Evolutionary conservation across 2,329 filamentous ascomycete species (phyloP), one percentile per base, ranked within the genome.

Genomic region (Trichoderma cornu-damae): DNA sequence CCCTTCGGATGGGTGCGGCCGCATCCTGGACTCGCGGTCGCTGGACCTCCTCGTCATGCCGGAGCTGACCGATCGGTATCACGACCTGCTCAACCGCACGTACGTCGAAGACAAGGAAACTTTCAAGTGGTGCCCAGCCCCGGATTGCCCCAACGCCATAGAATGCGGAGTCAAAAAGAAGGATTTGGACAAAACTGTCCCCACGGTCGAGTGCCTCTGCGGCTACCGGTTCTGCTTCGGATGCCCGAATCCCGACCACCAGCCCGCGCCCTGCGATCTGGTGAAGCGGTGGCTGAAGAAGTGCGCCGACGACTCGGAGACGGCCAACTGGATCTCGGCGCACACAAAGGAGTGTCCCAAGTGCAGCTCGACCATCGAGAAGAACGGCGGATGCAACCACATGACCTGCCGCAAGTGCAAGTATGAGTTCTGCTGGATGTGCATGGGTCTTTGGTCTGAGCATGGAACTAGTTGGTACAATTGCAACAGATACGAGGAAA

Each of bases 401-500:
- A 96, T 96, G 92, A 96, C 92, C 0, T 96, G 92, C 70, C 81
- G 92, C 57, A 96, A 96, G 72, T 96, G 92, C 77, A 90, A 91
- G 68, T 87, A 96, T 68, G 92, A 96, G 68, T 96, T 99, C 68
- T 99, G 94, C 75, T 99, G 94, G 94, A 97, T 99, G 89, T 99
- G 94, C 69, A 99, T 99, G 94, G 94, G 94, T 0, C 78, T 96
- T 1, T 99, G 94, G 94, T 95, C 91, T 1, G 94, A 99, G 73
- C 94, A 99, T 70, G 94, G 94, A 61, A 99, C 93, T 3, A 96
- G 90, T 74, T 99, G 94, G 94, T 99, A 99, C 78, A 99, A 96
- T 73, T 99, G 94, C 80, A 99, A 96, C 70, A 82, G 94, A 7
- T 99, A 88, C 66, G 94, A 99, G 69, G 94, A 97, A 75, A 96